Percentiles rank a stretch among this genome's conserved stretches.
Evolutionary conservation across 2,329 filamentous ascomycete genomes (phyloP).

Genomic region (Fusarium sp.): DNA sequence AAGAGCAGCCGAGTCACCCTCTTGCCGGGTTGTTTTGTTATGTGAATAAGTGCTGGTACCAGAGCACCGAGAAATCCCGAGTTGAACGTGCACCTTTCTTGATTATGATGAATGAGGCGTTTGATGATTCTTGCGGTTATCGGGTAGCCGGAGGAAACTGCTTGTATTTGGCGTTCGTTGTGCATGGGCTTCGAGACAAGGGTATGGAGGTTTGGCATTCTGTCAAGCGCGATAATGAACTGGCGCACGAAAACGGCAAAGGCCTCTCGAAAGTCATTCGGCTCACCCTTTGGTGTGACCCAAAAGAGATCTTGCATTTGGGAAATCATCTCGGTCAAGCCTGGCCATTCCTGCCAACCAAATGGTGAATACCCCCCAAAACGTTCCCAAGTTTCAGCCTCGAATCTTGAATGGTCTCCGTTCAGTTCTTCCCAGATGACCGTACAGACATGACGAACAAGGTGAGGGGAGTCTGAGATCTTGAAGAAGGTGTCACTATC

Average conservation of each 20-base stretch:
- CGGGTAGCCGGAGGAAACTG: neutral
- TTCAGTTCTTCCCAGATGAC: slow-evolving; percentile 23
- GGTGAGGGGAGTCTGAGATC: neutral
- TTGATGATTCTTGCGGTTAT: neutral
- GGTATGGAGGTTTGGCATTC: slow-evolving; percentile 5
- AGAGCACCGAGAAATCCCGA: neutral
- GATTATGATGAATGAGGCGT: neutral
- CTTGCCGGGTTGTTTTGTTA: neutral
- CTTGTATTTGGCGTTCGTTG: neutral
- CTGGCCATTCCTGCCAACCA: neutral
- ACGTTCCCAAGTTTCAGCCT: neutral
- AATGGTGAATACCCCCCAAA: neutral
- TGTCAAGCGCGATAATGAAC: neutral
- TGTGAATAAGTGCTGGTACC: neutral
- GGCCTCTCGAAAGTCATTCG: neutral
- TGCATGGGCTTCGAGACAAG: slow-evolving; percentile 18
- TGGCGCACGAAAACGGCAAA: neutral
- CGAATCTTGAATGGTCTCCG: neutral
- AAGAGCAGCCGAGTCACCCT: slow-evolving; percentile 3
- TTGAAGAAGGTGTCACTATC: slow-evolving; percentile 5
- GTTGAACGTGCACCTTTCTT: neutral
- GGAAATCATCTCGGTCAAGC: neutral
- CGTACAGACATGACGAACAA: neutral
- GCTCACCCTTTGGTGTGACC: neutral
- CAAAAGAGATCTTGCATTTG: neutral